A percentile compares a stretch with the other conserved stretches of the same genome.
Evolutionary conservation across 1,284 basidiomycete genomes (phyloP).

Genomic region (Austropuccinia psidii): DNA sequence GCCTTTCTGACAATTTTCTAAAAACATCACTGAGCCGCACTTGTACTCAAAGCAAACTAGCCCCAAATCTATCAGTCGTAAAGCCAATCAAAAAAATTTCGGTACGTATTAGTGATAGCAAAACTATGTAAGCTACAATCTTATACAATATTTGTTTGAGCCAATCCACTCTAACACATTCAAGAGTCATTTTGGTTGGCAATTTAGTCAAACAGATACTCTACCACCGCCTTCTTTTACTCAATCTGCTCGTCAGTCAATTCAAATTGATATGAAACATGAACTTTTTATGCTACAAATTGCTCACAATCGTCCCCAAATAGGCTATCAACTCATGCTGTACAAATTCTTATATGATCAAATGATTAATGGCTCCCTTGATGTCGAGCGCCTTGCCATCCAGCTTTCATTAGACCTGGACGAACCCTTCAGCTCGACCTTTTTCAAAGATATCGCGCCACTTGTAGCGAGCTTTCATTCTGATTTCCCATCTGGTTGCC

Average conservation of each 20-base stretch:
- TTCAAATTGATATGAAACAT: not conserved
- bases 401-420: constrained; percentile 10
- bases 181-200: too few species aligned
- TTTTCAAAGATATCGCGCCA: constrained; percentile 8
- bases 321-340: constrained; percentile 36
- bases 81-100: not conserved
- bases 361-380: not conserved
- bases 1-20: not conserved
- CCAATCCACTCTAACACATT: too few species aligned
- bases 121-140: constrained; percentile 10
- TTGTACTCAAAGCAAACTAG: not conserved
- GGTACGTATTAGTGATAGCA: constrained; percentile 29
- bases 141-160: too few species aligned
- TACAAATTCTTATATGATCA: constrained; percentile 35
- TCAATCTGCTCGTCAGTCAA: constrained; percentile 20
- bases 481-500: too few species aligned
- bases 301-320: not conserved
- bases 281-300: not conserved
- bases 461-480: not conserved
- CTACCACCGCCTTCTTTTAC: constrained; percentile 15
- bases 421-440: constrained; percentile 10
- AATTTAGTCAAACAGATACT: not conserved
- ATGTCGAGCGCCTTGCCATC: constrained; percentile 2
- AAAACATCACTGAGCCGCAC: not conserved
- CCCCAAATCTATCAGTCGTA: not conserved